Evolutionary conservation across 1,284 basidiomycete genomes (phyloP).

Genomic region (Termitomyces sp.): DNA sequence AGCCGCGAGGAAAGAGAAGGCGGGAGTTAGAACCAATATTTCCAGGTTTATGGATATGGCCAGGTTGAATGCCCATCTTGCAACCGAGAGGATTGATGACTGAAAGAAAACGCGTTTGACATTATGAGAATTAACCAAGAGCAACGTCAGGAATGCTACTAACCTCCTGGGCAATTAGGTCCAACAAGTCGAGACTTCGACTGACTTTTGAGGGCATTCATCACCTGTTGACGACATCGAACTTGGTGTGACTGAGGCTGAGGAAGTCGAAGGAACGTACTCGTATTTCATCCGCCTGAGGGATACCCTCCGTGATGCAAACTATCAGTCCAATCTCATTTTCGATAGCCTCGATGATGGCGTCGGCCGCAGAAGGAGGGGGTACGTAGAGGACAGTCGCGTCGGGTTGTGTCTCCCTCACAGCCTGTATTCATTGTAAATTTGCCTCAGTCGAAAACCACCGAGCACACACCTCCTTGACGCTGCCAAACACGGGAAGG

Average conservation of each 20-base stretch:
- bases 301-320: slow-evolving; percentile 96
- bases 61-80: slow-evolving; percentile 99
- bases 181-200: slow-evolving; percentile 93
- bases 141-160: slow-evolving; percentile 8
- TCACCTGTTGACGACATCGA: slow-evolving; percentile 51
- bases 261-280: slow-evolving; percentile 30
- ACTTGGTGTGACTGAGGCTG: neutral
- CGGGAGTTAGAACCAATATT: slow-evolving; percentile 63
- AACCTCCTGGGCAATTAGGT: slow-evolving; percentile 91
- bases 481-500: slow-evolving; percentile 90
- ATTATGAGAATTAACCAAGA: neutral
- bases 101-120: slow-evolving; percentile 15
- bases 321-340: slow-evolving; percentile 96
- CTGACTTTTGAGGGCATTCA: slow-evolving; percentile 92
- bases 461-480: slow-evolving; percentile 68
- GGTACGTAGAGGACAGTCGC: slow-evolving; percentile 96
- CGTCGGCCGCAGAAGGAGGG: slow-evolving; percentile 87
- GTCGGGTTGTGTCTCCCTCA: slow-evolving; percentile 79
- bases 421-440: slow-evolving; percentile 51
- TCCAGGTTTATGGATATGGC: slow-evolving; percentile 94
- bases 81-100: slow-evolving; percentile 96
- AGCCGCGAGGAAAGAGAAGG: neutral
- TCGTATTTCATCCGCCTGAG: slow-evolving; percentile 91
- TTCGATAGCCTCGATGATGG: slow-evolving; percentile 96
- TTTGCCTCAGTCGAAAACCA: neutral